Evolutionary conservation across 192 early-diverging fungal genomes (phyloP).

Genomic region (Backusella liffmaniae): DNA sequence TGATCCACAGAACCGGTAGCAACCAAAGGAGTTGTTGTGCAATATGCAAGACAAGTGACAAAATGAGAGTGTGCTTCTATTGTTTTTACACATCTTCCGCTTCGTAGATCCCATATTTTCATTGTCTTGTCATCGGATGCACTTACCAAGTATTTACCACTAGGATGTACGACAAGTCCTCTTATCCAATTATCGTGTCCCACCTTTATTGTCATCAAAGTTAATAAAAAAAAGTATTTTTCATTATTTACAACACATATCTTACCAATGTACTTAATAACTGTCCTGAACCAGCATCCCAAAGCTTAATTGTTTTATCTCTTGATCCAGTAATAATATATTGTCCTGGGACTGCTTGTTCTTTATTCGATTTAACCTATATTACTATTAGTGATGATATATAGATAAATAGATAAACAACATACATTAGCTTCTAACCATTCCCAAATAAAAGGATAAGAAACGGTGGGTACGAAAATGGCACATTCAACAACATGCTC

Average conservation of each 20-base stretch:
- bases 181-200: constrained; percentile 96
- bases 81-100: constrained; percentile 81
- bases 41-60: constrained; percentile 80
- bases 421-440: constrained; percentile 62
- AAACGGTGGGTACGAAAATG: constrained; percentile 72
- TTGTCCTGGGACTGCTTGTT: constrained; percentile 55
- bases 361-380: constrained; percentile 40
- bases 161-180: constrained; percentile 79
- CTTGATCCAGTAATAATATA: constrained; percentile 84
- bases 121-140: constrained; percentile 92
- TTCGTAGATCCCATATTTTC: constrained; percentile 84
- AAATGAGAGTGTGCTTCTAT: constrained; percentile 89
- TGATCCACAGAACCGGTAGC: constrained; percentile 87
- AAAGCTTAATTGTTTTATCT: constrained; percentile 89
- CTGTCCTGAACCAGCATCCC: constrained; percentile 68
- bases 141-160: constrained; percentile 77
- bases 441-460: constrained; percentile 66
- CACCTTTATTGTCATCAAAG: constrained; percentile 38
- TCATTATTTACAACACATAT: neutral
- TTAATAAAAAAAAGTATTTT: neutral
- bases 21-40: constrained; percentile 62
- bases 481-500: constrained; percentile 95
- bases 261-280: constrained; percentile 76
- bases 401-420: neutral
- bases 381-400: neutral